These are phyloP conservation scores for Leccinum fibrillosum DNA, from an alignment of 768 basidiomycete species.

Conservation along the genomic window DNA sequence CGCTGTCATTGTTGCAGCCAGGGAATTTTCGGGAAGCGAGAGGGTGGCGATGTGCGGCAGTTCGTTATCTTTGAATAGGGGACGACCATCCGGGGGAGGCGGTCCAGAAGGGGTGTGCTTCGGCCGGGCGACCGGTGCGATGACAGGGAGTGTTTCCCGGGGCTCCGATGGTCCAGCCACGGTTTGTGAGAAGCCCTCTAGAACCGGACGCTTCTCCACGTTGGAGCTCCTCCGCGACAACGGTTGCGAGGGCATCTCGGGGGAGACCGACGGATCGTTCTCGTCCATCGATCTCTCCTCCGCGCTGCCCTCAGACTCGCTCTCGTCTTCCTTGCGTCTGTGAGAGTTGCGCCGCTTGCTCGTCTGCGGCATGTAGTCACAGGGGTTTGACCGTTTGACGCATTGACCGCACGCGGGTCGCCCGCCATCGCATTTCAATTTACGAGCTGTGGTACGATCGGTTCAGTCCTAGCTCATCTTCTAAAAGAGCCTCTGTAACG, in stretches of 20 bases:
- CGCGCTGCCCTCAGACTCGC: slow-evolving; percentile 59
- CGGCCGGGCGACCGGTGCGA: slow-evolving; percentile 34
- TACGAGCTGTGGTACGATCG: slow-evolving; percentile 55
- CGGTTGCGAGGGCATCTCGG: slow-evolving; percentile 35
- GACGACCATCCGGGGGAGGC: slow-evolving; percentile 34
- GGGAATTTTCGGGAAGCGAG: slow-evolving; percentile 54
- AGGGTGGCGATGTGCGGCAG: slow-evolving; percentile 72
- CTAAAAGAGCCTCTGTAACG: slow-evolving; percentile 32
- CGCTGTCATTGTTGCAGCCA: slow-evolving; percentile 56
- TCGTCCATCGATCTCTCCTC: slow-evolving; percentile 55
- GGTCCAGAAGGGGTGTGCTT: slow-evolving; percentile 27
- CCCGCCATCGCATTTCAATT: slow-evolving; percentile 86
- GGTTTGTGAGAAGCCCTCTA: slow-evolving; percentile 30
- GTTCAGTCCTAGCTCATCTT: slow-evolving; percentile 16
- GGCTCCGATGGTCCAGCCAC: slow-evolving; percentile 39
- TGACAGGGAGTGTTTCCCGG: slow-evolving; percentile 40
- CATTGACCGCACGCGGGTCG: slow-evolving; percentile 83
- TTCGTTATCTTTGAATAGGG: slow-evolving; percentile 57
- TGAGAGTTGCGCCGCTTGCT: slow-evolving; percentile 70
- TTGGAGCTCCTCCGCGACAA: slow-evolving; percentile 36
- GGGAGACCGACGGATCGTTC: slow-evolving; percentile 57
- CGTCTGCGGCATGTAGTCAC: slow-evolving; percentile 74
- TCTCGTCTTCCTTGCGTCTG: slow-evolving; percentile 59
- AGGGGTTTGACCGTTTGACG: slow-evolving; percentile 70
- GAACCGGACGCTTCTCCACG: slow-evolving; percentile 33